Base-by-base conservation (phyloP, 805 yeast species). In the Metschnikowia colocasiae region DNA sequence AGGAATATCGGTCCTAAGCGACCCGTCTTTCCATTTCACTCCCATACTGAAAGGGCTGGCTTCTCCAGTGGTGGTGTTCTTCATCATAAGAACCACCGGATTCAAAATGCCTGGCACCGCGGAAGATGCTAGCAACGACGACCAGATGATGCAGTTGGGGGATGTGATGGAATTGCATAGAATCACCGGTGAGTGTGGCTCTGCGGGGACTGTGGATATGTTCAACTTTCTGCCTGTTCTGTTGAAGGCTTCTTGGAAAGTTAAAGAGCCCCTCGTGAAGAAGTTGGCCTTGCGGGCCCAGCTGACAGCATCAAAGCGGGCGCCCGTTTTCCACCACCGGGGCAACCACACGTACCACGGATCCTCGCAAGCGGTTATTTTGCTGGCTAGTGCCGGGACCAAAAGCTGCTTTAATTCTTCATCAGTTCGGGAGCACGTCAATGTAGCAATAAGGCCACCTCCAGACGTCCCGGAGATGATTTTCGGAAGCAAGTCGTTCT, bases 41-140 rank as follows among this genome's bases (percentile, higher is more conserved):
- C 94, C 94, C 57, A 85, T 74, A 18, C 86, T 80, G 59, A 83
- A 85, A 2, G 95, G 92, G 2, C 72, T 69, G 6, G 84, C 72
- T 29, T 68, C 61, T 6, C 58, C 59, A 26, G 61, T 64, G n/a
- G 53, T 48, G 2, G 67, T 61, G 32, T 68, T 62, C 57, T 82
- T 82, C 81, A 80, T 83, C 90, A 86, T 83, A 46, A 86, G 65
- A 13, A 84, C 89, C 18, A 86, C 91, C 0, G 95, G 95, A 52
- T 83, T 83, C 47, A 86, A 65, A 12, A 86, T 83, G 0, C 94
- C 94, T 0, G 95, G 95, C 6, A 87, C 94, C 0, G 94, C 94
- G 4, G 88, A 79, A 3, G 89, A 82, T 0, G 94, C 94, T 34
- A 86, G 65, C 48, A 86, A 65, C 0, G 90, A 70, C 2, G 87